Percentiles rank a stretch among this genome's conserved stretches.
phyloP scores from a whole-genome alignment of 2,329 filamentous ascomycete species.

The Paecilomyces formosus region DNA sequence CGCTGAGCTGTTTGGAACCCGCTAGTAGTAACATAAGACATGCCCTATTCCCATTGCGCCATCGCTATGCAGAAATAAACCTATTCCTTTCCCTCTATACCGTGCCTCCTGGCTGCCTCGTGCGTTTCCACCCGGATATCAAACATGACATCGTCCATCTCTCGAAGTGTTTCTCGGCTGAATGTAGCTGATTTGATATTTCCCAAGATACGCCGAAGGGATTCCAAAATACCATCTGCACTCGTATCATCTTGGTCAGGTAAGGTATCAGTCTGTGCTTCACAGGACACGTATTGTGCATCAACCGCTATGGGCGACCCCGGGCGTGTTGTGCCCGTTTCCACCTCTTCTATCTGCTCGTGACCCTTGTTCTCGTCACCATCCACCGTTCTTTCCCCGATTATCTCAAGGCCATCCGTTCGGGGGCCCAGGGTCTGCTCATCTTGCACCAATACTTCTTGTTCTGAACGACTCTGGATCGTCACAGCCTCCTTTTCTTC shows the following conservation, averaged over 20 bases:
- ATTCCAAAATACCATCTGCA: constrained; percentile 39
- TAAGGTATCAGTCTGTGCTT: constrained; percentile 8
- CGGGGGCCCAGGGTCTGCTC: neutral
- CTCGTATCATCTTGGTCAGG: constrained; percentile 5
- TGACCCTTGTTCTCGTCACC: neutral
- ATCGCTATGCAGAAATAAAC: constrained; percentile 2
- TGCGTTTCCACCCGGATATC: constrained; percentile 69
- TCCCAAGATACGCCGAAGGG: constrained; percentile 50
- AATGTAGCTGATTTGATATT: constrained; percentile 55
- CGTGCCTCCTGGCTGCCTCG: constrained; percentile 54
- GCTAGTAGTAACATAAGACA: neutral
- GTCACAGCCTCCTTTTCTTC: neutral
- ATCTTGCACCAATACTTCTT: neutral
- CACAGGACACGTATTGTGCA: constrained; percentile 4
- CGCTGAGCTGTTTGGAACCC: neutral
- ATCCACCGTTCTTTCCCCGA: neutral
- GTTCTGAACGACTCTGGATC: neutral
- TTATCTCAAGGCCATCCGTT: neutral
- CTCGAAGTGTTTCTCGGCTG: constrained; percentile 57
- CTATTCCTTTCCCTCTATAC: neutral
- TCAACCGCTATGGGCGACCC: neutral
- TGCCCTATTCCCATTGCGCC: constrained; percentile 1
- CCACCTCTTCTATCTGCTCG: neutral
- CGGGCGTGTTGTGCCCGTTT: neutral
- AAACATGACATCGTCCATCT: constrained; percentile 72